Conservation (phyloP, 768 basidiomycete genomes). For the Xerocomus brunneocitrinus region DNA sequence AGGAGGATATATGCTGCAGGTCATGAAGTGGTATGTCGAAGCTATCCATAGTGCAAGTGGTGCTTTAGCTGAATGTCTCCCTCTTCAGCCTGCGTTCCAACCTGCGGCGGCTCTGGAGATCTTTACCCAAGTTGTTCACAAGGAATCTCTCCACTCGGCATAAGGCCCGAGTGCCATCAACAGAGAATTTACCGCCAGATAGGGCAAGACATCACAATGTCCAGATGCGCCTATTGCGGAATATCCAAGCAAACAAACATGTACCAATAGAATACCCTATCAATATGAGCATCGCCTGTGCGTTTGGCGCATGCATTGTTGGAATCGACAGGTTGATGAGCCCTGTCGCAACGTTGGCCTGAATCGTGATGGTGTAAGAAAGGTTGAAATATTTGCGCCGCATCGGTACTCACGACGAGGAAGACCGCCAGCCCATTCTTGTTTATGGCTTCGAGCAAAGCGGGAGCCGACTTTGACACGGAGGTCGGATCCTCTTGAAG, state of each 20-base stretch:
- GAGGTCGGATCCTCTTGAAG: slow-evolving; percentile 24
- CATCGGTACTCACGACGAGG: slow-evolving; percentile 56
- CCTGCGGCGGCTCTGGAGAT: slow-evolving; percentile 55
- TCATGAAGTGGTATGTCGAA: slow-evolving; percentile 54
- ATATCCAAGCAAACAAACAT: slow-evolving; percentile 60
- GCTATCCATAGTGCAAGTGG: not conserved
- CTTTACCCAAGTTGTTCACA: slow-evolving; percentile 50
- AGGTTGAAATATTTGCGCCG: not conserved
- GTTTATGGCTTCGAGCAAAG: slow-evolving; percentile 78
- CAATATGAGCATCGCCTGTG: slow-evolving; percentile 58
- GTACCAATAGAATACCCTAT: slow-evolving; percentile 54
- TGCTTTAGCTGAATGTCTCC: no score
- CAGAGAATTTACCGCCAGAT: not conserved
- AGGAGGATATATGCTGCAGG: slow-evolving; percentile 53
- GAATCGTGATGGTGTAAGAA: not conserved
- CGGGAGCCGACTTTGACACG: slow-evolving; percentile 32
- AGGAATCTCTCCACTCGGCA: slow-evolving; percentile 52
- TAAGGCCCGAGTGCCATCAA: slow-evolving; percentile 3
- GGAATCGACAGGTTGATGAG: slow-evolving; percentile 70
- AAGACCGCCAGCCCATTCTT: slow-evolving; percentile 76
- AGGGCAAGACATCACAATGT: slow-evolving; percentile 7
- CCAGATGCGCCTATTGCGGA: slow-evolving; percentile 35
- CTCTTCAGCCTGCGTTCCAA: slow-evolving; percentile 53
- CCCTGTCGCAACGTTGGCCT: slow-evolving; percentile 90
- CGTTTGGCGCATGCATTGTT: slow-evolving; percentile 73